These are phyloP conservation scores for Fusarium falciforme DNA, from an alignment of 2,329 filamentous ascomycete species.

Conservation along the genomic window DNA sequence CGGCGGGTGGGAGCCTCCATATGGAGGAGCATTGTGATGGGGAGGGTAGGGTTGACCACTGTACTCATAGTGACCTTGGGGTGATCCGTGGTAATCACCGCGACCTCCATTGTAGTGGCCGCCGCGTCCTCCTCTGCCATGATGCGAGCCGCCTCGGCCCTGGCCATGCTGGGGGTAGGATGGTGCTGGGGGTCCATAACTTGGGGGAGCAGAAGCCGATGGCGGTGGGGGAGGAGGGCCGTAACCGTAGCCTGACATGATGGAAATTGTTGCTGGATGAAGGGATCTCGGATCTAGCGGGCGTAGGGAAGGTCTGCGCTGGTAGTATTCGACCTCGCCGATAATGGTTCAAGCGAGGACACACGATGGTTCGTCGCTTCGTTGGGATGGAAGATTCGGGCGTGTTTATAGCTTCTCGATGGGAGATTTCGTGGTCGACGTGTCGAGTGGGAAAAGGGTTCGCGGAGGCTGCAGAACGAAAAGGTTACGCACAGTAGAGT, in stretches of 20 bases:
- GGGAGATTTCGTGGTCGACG: neutral
- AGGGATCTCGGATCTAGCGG: neutral
- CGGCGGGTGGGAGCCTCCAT: slow-evolving; percentile 50
- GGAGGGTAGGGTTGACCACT: slow-evolving; percentile 51
- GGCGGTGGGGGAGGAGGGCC: slow-evolving; percentile 65
- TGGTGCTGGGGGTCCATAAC: slow-evolving; percentile 54
- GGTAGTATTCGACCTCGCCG: neutral
- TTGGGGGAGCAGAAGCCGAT: slow-evolving; percentile 47
- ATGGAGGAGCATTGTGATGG: slow-evolving; percentile 46
- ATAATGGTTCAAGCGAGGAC: neutral
- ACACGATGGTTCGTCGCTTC: neutral
- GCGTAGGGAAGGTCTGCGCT: neutral
- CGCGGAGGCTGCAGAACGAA: neutral
- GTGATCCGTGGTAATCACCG: slow-evolving; percentile 54
- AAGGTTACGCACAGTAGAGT: neutral
- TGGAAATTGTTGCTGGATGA: neutral
- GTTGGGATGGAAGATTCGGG: neutral
- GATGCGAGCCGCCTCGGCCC: slow-evolving; percentile 51
- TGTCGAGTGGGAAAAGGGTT: neutral
- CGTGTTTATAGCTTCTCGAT: neutral
- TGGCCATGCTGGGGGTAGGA: slow-evolving; percentile 53
- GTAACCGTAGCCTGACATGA: slow-evolving; percentile 65
- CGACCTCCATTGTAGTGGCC: slow-evolving; percentile 53
- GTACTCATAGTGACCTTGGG: slow-evolving; percentile 58
- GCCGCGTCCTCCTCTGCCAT: slow-evolving; percentile 55